Base-by-base conservation (phyloP, 2,329 filamentous ascomycete genomes). In the Colletotrichum agaves region DNA sequence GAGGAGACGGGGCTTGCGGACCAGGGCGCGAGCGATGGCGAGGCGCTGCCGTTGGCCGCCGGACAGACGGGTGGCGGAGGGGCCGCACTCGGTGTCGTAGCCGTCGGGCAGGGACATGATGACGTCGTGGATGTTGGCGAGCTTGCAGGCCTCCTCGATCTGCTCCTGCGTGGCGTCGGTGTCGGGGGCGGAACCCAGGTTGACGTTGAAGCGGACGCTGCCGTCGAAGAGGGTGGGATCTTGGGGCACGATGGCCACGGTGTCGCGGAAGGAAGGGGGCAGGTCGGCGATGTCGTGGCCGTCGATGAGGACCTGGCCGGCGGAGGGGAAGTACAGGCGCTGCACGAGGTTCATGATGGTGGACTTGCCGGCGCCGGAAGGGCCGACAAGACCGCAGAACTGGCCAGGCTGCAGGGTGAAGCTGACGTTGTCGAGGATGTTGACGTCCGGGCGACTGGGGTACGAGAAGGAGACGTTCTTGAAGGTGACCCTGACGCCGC, bases 21-120 rank as follows among this genome's bases (percentile, higher is more conserved):
- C 85, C 3, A 95, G 82, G 0, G 93, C 92, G 23, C 93, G 85
- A 0, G 93, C 93, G 74, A 97, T 94, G 0, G 90, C 89, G 13
- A 97, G 79, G 1, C 93, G 86, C 77, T 97, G 93, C 15, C 90
- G 88, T 76, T 97, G 93, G 0, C 93, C 93, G 2, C 93, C 93
- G 0, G 91, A 94, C 3, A 97, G 79, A 21, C 90, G 85, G 0
- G 91, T 90, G 2, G 91, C 92, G 69, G 91, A 90, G n/a, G 91
- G 90, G 6, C 94, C 86, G 27, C 90, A 83, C 68, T 86, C 84
- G 0, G 90, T 92, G 12, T 90, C 78, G 73, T 93, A 93, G 0
- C 89, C 89, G 13, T 90, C 79, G 0, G 90, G 89, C 15, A 93
- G 78, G 1, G 83, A 78, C 63, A 81, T 78, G 71, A 93, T 90